phyloP scores from a whole-genome alignment of 441 rosid genomes.

The Adansonia rubrostipa region DNA sequence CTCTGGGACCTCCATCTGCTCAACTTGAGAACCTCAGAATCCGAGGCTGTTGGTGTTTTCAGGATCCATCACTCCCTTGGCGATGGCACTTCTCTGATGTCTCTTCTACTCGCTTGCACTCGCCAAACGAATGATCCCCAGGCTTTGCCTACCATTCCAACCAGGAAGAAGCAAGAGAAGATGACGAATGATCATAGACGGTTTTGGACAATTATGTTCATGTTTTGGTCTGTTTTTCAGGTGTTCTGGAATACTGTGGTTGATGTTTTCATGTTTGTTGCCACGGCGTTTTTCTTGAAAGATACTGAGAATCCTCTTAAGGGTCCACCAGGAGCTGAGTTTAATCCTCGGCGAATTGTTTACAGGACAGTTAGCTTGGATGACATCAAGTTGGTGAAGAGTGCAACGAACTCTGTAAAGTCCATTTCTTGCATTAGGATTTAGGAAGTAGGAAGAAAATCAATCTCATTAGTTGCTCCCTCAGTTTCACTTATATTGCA shows the following conservation, averaged over 20 bases:
- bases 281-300: constrained; percentile 39
- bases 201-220: constrained; percentile 38
- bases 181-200: constrained; percentile 13
- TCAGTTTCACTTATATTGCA: neutral
- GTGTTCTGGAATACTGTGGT: constrained; percentile 41
- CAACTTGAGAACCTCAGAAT: constrained; percentile 38
- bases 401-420: constrained; percentile 47
- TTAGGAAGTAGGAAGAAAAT: neutral
- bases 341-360: constrained; percentile 39
- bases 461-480: constrained; percentile 11
- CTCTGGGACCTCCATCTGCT: constrained; percentile 54
- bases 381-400: constrained; percentile 48
- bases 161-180: constrained; percentile 28
- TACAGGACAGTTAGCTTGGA: constrained; percentile 42
- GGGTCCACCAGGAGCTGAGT: constrained; percentile 35
- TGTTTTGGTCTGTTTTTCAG: constrained; percentile 36
- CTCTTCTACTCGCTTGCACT: constrained; percentile 52
- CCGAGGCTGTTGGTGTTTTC: constrained; percentile 41
- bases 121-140: constrained; percentile 45
- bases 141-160: constrained; percentile 41
- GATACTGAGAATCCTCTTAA: constrained; percentile 47
- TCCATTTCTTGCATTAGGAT: constrained; percentile 6
- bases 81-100: constrained; percentile 49
- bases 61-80: constrained; percentile 56
- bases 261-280: constrained; percentile 38